Evolutionary conservation across 2,329 filamentous ascomycete genomes (phyloP), one percentile per base, ranked within the genome.

Genomic region (Nectriaceae sp.): DNA sequence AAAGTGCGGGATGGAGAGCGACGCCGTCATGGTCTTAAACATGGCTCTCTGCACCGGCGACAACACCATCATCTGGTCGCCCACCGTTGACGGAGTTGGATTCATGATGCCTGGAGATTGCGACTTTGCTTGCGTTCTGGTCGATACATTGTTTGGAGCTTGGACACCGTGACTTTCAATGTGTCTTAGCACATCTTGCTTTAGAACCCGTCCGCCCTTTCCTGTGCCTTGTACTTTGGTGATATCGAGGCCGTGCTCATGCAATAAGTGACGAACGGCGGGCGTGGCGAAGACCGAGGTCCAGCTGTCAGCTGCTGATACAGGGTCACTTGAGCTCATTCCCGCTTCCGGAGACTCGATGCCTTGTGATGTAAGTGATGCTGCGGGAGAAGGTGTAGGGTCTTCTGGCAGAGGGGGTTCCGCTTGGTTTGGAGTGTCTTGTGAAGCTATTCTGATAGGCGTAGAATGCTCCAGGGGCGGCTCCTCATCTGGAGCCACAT

Each of bases 1-100:
- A 8, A 53, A 50, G 10, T 53, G 48, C 3, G 48, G 51, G 11
- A 53, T 45, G 2, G 31, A 22, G 11, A 53, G 35, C 4, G 51
- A 47, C 11, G n/a, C 15, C 4, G 51, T 51, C 51, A 53, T 53
- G 2, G 51, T 43, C 18, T 53, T 11, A 38, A 48, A 50, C 51
- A 53, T 53, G 20, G 40, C 41, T 4, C 35, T 26, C 19, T 53
- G 47, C 11, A 51, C 16, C 1, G 37, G 47, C 3, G 44, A 35
- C 2, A 53, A 31, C 1, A 36, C n/a, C 2, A 46, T 21, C 5
- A 15, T 31, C 5, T 10, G 21, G n/a, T 53, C 51, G 18, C 41
- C 15, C 16, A 5, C 20, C 2, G 19, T 16, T 19, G 26, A 31
- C 26, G 26, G 26, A 15, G 8, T 8, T 10, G 10, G 18, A 18